Base-by-base conservation (phyloP, 1,139 yeast genomes). In the Sugiyamaella pinicola region DNA sequence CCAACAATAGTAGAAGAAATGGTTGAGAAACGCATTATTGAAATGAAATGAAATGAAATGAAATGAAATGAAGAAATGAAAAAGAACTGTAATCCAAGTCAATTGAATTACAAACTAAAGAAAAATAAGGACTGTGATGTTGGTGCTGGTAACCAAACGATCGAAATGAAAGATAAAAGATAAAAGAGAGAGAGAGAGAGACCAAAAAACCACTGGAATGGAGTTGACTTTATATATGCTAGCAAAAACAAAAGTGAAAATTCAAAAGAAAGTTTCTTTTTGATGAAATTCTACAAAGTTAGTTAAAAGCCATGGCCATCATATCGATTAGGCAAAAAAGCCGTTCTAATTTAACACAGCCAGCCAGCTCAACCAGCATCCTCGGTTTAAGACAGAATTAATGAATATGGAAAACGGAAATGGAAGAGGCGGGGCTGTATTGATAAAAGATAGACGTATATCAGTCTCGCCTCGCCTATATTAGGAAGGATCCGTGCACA, bases 11-110 rank as follows among this genome's bases (percentile, higher is more conserved):
- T 8, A 6, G 49, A 21, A 29, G 49, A 49, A 13, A 54, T 2
- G 28, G 44, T 7, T 5, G 49, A 21, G 28, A 51, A 49, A 13
- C 43, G 52, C 51, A 50, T 55, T 22, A 3, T 46, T 12, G 9
- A 17, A 7, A 13, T 21, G 29, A 13, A 13, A 40, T n/a, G 21
- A 24, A 3, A 15, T 6, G 33, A 37, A 46, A 19, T n/a, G 31
- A 19, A 26, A 44, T 5, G 13, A n/a, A 31, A n/a, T 13, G n/a
- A 31, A 31, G 17, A n/a, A 31, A 31, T 31, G 15, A 37, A 35
- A 42, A 29, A 15, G 31, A 38, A 12, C 5, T 10, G 34, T 12
- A 31, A 21, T 26, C n/a, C 31, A 26, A 26, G 12, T 26, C 31
- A 26, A 26, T 26, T 26, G 31, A 26, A 26, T 26, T 26, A 10